Evolutionary conservation across 257 asterid species (phyloP), one percentile per base, ranked within the genome.

Genomic region (Ajuga chamaepitys): DNA sequence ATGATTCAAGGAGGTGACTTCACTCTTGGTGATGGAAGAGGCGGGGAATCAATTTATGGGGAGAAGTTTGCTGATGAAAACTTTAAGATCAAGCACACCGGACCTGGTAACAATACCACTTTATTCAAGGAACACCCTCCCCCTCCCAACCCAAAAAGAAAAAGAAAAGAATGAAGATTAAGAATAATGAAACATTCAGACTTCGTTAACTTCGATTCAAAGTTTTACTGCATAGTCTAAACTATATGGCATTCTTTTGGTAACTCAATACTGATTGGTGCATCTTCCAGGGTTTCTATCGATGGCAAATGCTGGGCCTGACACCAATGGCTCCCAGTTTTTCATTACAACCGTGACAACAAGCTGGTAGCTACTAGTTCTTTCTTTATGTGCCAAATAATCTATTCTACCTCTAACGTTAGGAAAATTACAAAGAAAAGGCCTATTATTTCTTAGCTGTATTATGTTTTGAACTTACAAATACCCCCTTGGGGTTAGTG

Each of bases 1-100:
- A 94, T 94, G 99, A 54, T 94, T 72, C 99, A 88, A 83, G 97
- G 99, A 37, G 99, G 99, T 54, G 99, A 88, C 82, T 94, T 94
- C 70, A 94, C 99, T 66, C 91, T 82, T 9, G 96, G 96, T 17
- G 97, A 89, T 82, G 98, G 98, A 70, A 87, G 96, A 77, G 97
- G 97, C 2, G 99, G 99, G 22, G 97, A 94, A 65, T 90, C 99
- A 41, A 85, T 92, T 46, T 87, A 92, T 0, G 97, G 96, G 45
- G 95, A 82, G 68, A 86, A 86, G 72, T 90, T 94, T 70, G 93
- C 90, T 4, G 99, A 94, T 75, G 99, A 94, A 58, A 90, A 94
- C 60, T 90, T 94, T 88, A 85, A 88, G 87, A 76, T 94, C 82
- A 90, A 90, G 76, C 96, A 94, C 50, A 85, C 95, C 28, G 97